Conservation (phyloP, 257 asterid species). For the Plantago elongata region DNA sequence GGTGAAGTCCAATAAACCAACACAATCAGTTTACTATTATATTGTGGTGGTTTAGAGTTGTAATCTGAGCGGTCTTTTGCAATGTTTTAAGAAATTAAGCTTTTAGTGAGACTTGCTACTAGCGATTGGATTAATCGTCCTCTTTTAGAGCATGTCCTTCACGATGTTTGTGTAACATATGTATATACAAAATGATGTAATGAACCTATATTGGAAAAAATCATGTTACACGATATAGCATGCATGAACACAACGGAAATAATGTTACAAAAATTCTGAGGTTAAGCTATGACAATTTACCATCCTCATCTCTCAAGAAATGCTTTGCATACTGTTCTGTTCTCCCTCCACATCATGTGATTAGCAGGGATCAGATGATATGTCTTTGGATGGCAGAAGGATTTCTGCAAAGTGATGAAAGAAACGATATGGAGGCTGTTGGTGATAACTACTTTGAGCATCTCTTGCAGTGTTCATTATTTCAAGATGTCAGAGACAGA, state of each 20-base stretch:
- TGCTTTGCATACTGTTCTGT: conserved; percentile 38
- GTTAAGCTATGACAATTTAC: conserved; percentile 29
- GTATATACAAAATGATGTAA: too few species aligned
- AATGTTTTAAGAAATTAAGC: too few species aligned
- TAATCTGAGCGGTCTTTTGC: too few species aligned
- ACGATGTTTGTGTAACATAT: too few species aligned
- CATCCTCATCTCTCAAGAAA: conserved; percentile 21
- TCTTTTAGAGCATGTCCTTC: too few species aligned
- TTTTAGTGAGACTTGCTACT: too few species aligned
- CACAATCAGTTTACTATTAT: too few species aligned
- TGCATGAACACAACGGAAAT: conserved; percentile 8
- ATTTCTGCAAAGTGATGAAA: neutral
- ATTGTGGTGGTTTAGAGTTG: too few species aligned
- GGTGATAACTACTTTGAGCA: neutral
- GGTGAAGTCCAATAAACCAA: too few species aligned
- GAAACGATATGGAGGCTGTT: conserved; percentile 9
- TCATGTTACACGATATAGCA: too few species aligned
- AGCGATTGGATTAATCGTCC: too few species aligned
- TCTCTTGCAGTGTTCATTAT: conserved; percentile 21
- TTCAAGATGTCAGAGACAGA: conserved; percentile 19
- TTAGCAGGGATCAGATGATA: conserved; percentile 15
- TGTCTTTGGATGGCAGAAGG: conserved; percentile 26
- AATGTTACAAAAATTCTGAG: conserved; percentile 9
- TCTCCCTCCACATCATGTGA: neutral
- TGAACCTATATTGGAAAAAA: too few species aligned